These are phyloP conservation scores for Quercus bicolor DNA, from an alignment of 306 rosid species.

Conservation along the genomic window DNA sequence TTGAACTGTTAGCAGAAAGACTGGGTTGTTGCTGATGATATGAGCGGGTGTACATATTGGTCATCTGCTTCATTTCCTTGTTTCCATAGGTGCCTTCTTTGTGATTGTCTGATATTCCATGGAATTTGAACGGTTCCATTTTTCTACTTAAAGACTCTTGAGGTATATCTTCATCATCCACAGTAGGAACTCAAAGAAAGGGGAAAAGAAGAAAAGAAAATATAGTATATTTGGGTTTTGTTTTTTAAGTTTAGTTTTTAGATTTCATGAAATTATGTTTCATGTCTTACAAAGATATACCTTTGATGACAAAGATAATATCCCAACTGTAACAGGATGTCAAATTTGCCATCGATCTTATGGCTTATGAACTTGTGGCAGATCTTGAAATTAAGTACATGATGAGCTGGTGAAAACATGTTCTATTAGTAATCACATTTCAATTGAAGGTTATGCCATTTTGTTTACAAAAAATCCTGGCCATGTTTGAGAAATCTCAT, in stretches of 20 bases:
- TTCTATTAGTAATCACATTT: background rate
- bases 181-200: conserved; percentile 25
- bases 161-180: conserved; percentile 24
- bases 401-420: background rate
- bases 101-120: background rate
- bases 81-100: conserved; percentile 12
- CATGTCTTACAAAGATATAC: background rate
- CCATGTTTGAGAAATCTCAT: too few species aligned
- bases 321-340: background rate
- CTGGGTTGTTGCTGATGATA: conserved; percentile 22
- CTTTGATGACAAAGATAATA: background rate
- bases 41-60: conserved; percentile 13
- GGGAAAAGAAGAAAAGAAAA: conserved; percentile 21
- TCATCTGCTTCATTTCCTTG: background rate
- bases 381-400: background rate
- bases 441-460: background rate
- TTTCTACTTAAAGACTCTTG: conserved; percentile 8
- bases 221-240: conserved; percentile 7
- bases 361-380: background rate
- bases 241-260: background rate
- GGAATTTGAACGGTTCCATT: conserved; percentile 6
- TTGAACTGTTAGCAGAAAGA: conserved; percentile 2
- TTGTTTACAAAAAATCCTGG: too few species aligned
- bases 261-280: background rate
- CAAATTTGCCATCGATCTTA: background rate